Evolutionary conservation across 208 protist genomes (phyloP).

Genomic region (Jaenimonas drosophilae): DNA sequence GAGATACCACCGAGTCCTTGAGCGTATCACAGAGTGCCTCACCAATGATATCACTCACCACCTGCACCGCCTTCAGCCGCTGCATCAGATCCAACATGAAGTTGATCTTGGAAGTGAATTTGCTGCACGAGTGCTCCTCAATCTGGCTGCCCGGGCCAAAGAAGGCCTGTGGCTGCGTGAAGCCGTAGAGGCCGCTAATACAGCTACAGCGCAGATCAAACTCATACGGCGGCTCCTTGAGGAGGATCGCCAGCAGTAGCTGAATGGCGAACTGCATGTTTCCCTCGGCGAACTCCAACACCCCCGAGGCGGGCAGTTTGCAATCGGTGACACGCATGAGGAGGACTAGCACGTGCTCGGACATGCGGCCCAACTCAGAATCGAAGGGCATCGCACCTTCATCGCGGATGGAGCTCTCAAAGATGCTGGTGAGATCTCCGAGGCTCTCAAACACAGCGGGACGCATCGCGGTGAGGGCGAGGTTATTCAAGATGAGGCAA

Average conservation of each 20-base stretch:
- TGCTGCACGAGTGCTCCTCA: slow-evolving; percentile 66
- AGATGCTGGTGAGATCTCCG: slow-evolving; percentile 69
- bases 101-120: slow-evolving; percentile 86
- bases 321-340: slow-evolving; percentile 85
- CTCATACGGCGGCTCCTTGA: slow-evolving; percentile 89
- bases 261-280: slow-evolving; percentile 89
- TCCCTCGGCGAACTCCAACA: slow-evolving; percentile 85
- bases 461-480: slow-evolving; percentile 67
- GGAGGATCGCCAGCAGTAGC: slow-evolving; percentile 82
- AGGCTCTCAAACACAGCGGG: slow-evolving; percentile 60
- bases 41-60: slow-evolving; percentile 80
- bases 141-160: slow-evolving; percentile 49
- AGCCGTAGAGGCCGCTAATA: slow-evolving; percentile 78
- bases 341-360: slow-evolving; percentile 87
- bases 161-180: slow-evolving; percentile 88
- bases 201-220: slow-evolving; percentile 84
- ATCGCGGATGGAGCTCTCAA: slow-evolving; percentile 76
- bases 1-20: slow-evolving; percentile 26
- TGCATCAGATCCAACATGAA: slow-evolving; percentile 82
- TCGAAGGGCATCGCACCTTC: slow-evolving; percentile 84
- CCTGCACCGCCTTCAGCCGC: slow-evolving; percentile 73
- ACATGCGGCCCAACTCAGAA: slow-evolving; percentile 88
- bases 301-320: slow-evolving; percentile 78
- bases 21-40: slow-evolving; percentile 16
- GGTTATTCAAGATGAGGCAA: slow-evolving; percentile 86